Base-by-base conservation (phyloP, 2,329 filamentous ascomycete genomes). In the Zelopaecilomyces penicillatus region DNA sequence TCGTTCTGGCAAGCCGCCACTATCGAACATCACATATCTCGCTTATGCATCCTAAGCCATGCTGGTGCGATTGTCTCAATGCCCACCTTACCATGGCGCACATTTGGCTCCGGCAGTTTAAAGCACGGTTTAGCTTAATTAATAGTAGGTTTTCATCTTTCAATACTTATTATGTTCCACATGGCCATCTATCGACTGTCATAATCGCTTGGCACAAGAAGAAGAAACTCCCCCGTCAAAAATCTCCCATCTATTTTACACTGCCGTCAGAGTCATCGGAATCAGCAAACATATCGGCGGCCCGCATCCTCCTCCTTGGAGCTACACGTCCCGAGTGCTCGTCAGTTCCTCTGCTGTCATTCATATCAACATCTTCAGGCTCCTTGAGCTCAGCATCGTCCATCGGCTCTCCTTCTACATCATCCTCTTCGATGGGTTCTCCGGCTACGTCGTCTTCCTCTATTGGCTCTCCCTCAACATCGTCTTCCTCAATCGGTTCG, bases 241-340 rank as follows among this genome's bases (percentile, higher is more conserved):
- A 39, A 29, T 28, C 37, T 29, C 9, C 19, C 37, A 30, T n/a
- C 9, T 19, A 12, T 26, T n/a, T 38, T 19, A 37, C 42, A 28
- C 38, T 27, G 6, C 32, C 36, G 30, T 46, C 43, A 26, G 43
- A 46, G 37, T 48, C 10, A 35, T 85, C 85, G 4, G 83, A 85
- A 61, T 85, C 84, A 8, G 84, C 86, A 76, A 93, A 94, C 86
- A 93, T 90, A 59, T 93, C 87, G 53, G 85, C 85, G 4, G 87
- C 86, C 53, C 81, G 80, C 63, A 87, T 83, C 50, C 84, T 75
- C 58, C 77, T 83, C 54, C 76, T 70, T 51, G 70, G 57, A 46
- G 62, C 64, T 39, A 54, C 56, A 44, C 50, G 46, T 34, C 51
- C 52, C 45, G 47, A 31, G 10, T 35, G 39, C 19, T 34, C 26